A percentile compares a stretch with the other conserved stretches of the same genome.
phyloP scores from a whole-genome alignment of 2,329 filamentous ascomycete genomes.

The Beauveria sp. region DNA sequence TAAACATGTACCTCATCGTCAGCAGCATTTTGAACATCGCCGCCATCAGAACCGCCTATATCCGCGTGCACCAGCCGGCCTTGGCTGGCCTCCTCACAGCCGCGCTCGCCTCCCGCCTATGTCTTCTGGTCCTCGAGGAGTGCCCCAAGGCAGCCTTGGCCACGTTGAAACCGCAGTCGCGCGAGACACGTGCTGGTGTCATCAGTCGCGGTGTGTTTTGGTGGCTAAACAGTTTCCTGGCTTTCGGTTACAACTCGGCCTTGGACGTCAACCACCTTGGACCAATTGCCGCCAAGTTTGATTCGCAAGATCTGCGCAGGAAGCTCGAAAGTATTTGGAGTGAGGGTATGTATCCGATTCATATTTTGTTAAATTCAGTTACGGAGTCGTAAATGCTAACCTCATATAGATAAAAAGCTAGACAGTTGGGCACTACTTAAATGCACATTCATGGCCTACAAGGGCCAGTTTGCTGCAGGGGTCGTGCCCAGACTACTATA shows the following conservation, averaged over 20 bases:
- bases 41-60: slow-evolving; percentile 25
- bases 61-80: slow-evolving; percentile 18
- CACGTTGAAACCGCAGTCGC: slow-evolving; percentile 16
- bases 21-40: slow-evolving; percentile 27
- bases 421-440: slow-evolving; percentile 17
- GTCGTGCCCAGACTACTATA: slow-evolving; percentile 30
- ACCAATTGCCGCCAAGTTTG: slow-evolving; percentile 22
- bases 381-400: not conserved
- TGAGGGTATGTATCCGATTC: slow-evolving; percentile 10
- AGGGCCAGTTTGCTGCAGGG: slow-evolving; percentile 22
- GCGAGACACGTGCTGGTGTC: slow-evolving; percentile 26
- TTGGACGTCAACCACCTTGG: slow-evolving; percentile 21
- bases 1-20: slow-evolving; percentile 25
- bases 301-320: slow-evolving; percentile 15
- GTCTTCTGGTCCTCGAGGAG: slow-evolving; percentile 25
- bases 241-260: slow-evolving; percentile 17
- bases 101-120: slow-evolving; percentile 19
- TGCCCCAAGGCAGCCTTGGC: slow-evolving; percentile 18
- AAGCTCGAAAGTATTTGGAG: slow-evolving; percentile 19
- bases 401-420: slow-evolving; percentile 15
- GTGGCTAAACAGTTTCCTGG: slow-evolving; percentile 28
- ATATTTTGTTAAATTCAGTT: not conserved
- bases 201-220: slow-evolving; percentile 28
- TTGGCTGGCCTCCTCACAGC: slow-evolving; percentile 22
- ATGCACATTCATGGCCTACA: slow-evolving; percentile 21